A percentile compares a stretch with the other conserved stretches of the same genome.
These are phyloP conservation scores for Pholiota adiposa DNA, from an alignment of 1,284 basidiomycete species.

Conservation along the genomic window DNA sequence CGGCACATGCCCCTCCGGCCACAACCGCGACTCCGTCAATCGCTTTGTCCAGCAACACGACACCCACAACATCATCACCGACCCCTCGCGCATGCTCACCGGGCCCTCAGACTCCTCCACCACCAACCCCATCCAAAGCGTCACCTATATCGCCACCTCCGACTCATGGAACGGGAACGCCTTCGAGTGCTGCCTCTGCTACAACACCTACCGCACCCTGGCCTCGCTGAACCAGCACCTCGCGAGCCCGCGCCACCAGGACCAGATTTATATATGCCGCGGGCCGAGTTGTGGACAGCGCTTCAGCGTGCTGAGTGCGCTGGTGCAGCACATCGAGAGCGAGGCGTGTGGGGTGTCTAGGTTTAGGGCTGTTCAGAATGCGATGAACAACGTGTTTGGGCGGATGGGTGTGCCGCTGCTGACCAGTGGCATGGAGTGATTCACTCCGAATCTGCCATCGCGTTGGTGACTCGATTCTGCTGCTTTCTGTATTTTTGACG, in stretches of 20 bases:
- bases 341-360: slow-evolving; percentile 51
- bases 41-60: slow-evolving; percentile 38
- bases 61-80: slow-evolving; percentile 35
- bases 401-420: too few relatives aligned
- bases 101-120: slow-evolving; percentile 15
- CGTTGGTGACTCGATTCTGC: too few relatives aligned
- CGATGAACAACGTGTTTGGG: slow-evolving; percentile 41
- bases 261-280: slow-evolving; percentile 50
- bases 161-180: slow-evolving; percentile 49
- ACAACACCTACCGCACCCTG: slow-evolving; percentile 40
- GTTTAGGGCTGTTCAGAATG: slow-evolving; percentile 42
- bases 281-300: slow-evolving; percentile 36
- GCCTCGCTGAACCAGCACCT: slow-evolving; percentile 54
- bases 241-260: slow-evolving; percentile 49
- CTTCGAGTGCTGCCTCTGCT: slow-evolving; percentile 62
- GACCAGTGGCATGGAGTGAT: too few relatives aligned
- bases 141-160: slow-evolving; percentile 41
- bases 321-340: slow-evolving; percentile 62
- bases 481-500: too few relatives aligned
- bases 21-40: slow-evolving; percentile 39
- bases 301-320: slow-evolving; percentile 51
- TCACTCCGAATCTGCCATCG: too few relatives aligned
- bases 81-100: slow-evolving; percentile 39
- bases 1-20: slow-evolving; percentile 45
- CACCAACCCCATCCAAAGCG: too few relatives aligned